These are phyloP conservation scores for Xylariaceae sp. DNA, from an alignment of 2,329 filamentous ascomycete species.

Conservation along the genomic window DNA sequence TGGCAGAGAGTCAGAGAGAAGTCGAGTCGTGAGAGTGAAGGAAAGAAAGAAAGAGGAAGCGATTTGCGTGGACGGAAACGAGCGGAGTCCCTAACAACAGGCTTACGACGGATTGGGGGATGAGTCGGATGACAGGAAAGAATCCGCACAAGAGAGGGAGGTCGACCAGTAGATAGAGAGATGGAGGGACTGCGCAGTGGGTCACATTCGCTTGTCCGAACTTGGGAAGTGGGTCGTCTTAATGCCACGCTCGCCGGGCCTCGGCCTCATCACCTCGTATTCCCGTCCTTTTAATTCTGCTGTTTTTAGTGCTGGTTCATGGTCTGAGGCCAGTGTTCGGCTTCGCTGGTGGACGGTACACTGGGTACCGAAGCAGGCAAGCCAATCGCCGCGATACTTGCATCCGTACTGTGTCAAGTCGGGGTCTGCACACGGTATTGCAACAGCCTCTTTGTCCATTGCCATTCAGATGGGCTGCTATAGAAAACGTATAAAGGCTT, in stretches of 20 bases:
- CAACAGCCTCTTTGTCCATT: too few species aligned
- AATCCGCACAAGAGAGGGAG: not conserved
- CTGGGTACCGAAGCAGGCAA: not conserved
- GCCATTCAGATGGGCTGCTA: too few species aligned
- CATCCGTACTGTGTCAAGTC: too few species aligned
- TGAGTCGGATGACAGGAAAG: slow-evolving; percentile 17
- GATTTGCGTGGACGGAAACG: slow-evolving; percentile 15
- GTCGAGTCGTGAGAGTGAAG: not conserved
- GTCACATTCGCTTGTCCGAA: slow-evolving; percentile 17
- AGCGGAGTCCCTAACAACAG: slow-evolving; percentile 14
- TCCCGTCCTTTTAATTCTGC: slow-evolving; percentile 11
- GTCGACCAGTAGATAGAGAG: not conserved
- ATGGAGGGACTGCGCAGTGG: slow-evolving; percentile 8
- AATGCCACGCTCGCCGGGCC: not conserved
- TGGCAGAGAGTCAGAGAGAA: too few species aligned
- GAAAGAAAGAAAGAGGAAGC: slow-evolving; percentile 11
- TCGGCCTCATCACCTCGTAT: slow-evolving; percentile 17
- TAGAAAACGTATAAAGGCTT: too few species aligned
- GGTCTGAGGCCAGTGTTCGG: not conserved
- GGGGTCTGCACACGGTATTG: too few species aligned
- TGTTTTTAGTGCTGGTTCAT: too few species aligned
- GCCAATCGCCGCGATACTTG: too few species aligned
- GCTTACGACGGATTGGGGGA: not conserved
- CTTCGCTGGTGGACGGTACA: not conserved
- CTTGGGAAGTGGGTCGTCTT: slow-evolving; percentile 15